These are phyloP conservation scores for Cyberlindnera veronae DNA, from an alignment of 805 yeast species.

Conservation along the genomic window DNA sequence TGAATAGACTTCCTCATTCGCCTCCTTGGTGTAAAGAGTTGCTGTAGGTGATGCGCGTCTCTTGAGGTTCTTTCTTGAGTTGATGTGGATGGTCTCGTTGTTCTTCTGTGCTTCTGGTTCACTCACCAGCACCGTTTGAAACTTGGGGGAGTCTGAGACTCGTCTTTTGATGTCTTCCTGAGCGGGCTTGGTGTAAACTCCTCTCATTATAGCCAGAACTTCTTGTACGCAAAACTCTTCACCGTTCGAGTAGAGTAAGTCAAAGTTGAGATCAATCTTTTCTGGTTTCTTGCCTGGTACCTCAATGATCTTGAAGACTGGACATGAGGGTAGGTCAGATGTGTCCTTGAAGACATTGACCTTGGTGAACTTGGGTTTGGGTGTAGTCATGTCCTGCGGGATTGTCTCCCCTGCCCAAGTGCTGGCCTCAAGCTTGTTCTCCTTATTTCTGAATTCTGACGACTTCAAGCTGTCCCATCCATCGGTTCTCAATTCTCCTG, in stretches of 20 bases:
- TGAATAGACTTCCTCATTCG: conserved; percentile 65
- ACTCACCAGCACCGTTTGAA: conserved; percentile 12
- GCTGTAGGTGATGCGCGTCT: conserved; percentile 68
- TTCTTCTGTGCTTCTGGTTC: conserved; percentile 1
- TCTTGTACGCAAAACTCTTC: conserved; percentile 66
- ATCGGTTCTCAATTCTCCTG: conserved; percentile 18
- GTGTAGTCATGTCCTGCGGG: conserved; percentile 33
- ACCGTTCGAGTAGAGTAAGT: conserved; percentile 42
- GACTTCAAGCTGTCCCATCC: conserved; percentile 51
- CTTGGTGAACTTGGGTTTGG: conserved; percentile 21
- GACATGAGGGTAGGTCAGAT: conserved; percentile 28
- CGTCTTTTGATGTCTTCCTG: neutral
- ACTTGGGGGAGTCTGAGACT: neutral
- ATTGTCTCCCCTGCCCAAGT: conserved; percentile 65
- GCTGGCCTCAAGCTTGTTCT: conserved; percentile 51
- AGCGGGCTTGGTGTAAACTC: conserved; percentile 6
- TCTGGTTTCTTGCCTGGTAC: conserved; percentile 60
- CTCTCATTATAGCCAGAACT: conserved; percentile 45
- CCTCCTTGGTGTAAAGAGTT: conserved; percentile 71
- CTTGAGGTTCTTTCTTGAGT: conserved; percentile 14
- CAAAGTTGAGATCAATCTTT: conserved; percentile 55
- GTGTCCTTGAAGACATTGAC: conserved; percentile 40
- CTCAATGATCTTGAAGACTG: conserved; percentile 48
- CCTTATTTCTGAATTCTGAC: conserved; percentile 52
- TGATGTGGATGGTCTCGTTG: conserved; percentile 25